A percentile compares a stretch with the other conserved stretches of the same genome.
Conservation (phyloP, 2,329 filamentous ascomycete genomes). For the Botrytis tulipae region DNA sequence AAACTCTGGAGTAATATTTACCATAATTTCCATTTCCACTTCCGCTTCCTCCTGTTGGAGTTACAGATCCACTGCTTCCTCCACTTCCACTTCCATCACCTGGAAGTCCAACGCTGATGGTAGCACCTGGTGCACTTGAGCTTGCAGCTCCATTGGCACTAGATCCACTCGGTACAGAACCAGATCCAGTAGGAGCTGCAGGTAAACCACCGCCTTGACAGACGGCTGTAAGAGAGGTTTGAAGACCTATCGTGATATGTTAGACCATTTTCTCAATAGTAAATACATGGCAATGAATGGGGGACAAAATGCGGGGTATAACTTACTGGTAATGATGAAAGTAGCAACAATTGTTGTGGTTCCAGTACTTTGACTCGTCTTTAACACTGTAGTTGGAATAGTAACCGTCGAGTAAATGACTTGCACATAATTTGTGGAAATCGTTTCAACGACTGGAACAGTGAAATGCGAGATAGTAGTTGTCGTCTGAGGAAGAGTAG, state of each 20-base stretch:
- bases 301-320: neutral
- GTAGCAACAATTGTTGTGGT: neutral
- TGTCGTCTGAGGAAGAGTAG: neutral
- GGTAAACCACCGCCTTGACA: neutral
- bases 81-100: neutral
- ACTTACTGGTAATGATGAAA: slow-evolving; percentile 4
- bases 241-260: neutral
- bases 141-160: slow-evolving; percentile 8
- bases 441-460: slow-evolving; percentile 4
- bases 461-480: neutral
- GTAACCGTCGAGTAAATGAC: slow-evolving; percentile 5
- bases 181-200: neutral
- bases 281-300: neutral
- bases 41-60: neutral
- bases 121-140: slow-evolving; percentile 7
- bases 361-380: slow-evolving; percentile 9
- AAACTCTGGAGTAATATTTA: slow-evolving; percentile 4
- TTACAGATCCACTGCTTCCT: neutral
- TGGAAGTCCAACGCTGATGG: neutral
- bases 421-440: neutral
- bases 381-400: slow-evolving; percentile 8
- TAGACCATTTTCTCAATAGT: neutral
- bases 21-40: neutral
- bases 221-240: neutral
- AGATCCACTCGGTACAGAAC: neutral